Conservation (phyloP, 352 stramenopile genomes). For the Aphanomyces invadans region DNA sequence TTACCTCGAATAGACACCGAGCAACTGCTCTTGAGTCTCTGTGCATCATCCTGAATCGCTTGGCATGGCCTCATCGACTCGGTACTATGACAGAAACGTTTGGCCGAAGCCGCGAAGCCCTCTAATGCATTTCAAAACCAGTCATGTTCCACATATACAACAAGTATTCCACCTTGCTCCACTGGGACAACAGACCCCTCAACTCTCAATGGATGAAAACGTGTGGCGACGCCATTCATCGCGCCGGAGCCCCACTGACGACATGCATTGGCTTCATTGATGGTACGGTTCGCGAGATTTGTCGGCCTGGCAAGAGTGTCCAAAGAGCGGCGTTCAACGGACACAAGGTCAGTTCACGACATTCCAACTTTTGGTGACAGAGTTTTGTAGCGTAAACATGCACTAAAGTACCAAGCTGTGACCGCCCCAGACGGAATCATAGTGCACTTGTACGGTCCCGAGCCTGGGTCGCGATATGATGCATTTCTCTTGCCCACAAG, state of each 20-base stretch:
- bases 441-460: not conserved
- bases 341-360: not conserved
- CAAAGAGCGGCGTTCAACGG: not conserved
- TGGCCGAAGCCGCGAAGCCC: not conserved
- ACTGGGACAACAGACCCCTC: not conserved
- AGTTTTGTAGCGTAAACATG: not conserved
- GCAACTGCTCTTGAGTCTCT: not conserved
- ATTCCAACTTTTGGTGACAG: not conserved
- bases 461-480: not conserved
- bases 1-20: not conserved
- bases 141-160: slow-evolving; percentile 2
- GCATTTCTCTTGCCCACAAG: not conserved
- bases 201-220: not conserved
- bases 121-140: not conserved
- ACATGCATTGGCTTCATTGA: not conserved
- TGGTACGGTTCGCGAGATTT: not conserved
- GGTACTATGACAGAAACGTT: not conserved
- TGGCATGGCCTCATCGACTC: slow-evolving; percentile 1
- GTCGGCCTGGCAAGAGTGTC: not conserved
- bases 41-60: slow-evolving; percentile 7
- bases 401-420: not conserved
- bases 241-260: not conserved
- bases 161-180: not conserved
- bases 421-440: not conserved
- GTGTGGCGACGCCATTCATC: not conserved